A percentile compares a stretch with the other conserved stretches of the same genome.
phyloP scores from a whole-genome alignment of 208 protist species.

The Zelonia costaricensis region DNA sequence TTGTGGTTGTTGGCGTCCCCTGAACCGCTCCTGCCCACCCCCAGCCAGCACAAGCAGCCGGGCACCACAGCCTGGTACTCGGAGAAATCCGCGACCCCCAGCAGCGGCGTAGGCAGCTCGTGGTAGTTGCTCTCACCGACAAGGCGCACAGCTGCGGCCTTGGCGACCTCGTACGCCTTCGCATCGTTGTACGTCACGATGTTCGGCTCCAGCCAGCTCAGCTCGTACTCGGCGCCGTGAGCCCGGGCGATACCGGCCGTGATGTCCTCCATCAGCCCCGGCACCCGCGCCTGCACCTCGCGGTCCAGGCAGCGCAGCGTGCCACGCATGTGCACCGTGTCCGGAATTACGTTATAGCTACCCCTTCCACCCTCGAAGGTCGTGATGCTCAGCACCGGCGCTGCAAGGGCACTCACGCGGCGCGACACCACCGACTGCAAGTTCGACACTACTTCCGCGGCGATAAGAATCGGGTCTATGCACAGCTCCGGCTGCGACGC shows the following conservation, averaged over 20 bases:
- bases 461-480: slow-evolving; percentile 67
- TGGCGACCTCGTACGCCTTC: slow-evolving; percentile 61
- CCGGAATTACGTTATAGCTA: slow-evolving; percentile 78
- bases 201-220: slow-evolving; percentile 82
- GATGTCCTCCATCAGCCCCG: slow-evolving; percentile 65
- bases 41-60: slow-evolving; percentile 76
- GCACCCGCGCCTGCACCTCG: slow-evolving; percentile 58
- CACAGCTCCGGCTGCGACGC: slow-evolving; percentile 73
- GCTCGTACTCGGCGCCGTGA: slow-evolving; percentile 53
- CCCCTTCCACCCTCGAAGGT: slow-evolving; percentile 59
- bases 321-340: slow-evolving; percentile 62
- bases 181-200: slow-evolving; percentile 84
- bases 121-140: slow-evolving; percentile 50
- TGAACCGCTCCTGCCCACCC: slow-evolving; percentile 35
- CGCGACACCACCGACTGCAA: slow-evolving; percentile 74
- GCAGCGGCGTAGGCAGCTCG: slow-evolving; percentile 44
- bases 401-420: slow-evolving; percentile 52
- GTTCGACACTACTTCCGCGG: slow-evolving; percentile 47
- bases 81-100: slow-evolving; percentile 73
- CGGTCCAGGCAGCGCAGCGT: slow-evolving; percentile 72
- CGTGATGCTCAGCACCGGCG: slow-evolving; percentile 67
- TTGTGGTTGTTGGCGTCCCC: slow-evolving; percentile 56
- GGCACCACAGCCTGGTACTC: slow-evolving; percentile 75
- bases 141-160: slow-evolving; percentile 42
- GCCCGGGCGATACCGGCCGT: slow-evolving; percentile 61